These are phyloP conservation scores for Boechera retrofracta DNA, from an alignment of 345 rosid species.

Conservation along the genomic window DNA sequence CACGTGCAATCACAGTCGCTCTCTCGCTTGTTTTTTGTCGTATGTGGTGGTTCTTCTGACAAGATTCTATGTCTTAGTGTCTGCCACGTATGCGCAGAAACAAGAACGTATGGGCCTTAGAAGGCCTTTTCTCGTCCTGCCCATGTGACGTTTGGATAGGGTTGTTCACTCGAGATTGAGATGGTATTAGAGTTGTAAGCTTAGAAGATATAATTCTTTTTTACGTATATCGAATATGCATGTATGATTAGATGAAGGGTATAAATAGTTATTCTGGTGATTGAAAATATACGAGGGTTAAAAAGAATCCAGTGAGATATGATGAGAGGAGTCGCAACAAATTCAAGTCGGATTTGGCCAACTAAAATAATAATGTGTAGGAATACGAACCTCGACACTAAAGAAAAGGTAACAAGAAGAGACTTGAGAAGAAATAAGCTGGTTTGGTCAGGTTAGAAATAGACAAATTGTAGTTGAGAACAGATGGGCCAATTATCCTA, in stretches of 20 bases:
- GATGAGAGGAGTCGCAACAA: too few relatives aligned
- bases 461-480: background rate
- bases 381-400: too few relatives aligned
- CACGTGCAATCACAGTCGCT: conserved; percentile 14
- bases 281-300: too few relatives aligned
- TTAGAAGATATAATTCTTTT: background rate
- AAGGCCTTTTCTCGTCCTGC: background rate
- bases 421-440: too few relatives aligned
- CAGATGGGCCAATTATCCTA: background rate
- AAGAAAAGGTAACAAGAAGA: too few relatives aligned
- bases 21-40: conserved; percentile 46
- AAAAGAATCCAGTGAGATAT: too few relatives aligned
- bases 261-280: too few relatives aligned
- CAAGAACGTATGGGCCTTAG: background rate
- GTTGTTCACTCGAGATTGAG: background rate
- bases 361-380: too few relatives aligned
- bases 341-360: too few relatives aligned
- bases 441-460: too few relatives aligned
- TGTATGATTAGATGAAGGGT: too few relatives aligned
- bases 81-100: conserved; percentile 11
- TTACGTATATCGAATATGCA: background rate
- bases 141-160: background rate
- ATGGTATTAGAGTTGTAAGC: conserved; percentile 2
- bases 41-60: conserved; percentile 45
- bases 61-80: background rate